Conservation (phyloP, 352 stramenopile genomes). For the Globisporangium uncinulatum region DNA sequence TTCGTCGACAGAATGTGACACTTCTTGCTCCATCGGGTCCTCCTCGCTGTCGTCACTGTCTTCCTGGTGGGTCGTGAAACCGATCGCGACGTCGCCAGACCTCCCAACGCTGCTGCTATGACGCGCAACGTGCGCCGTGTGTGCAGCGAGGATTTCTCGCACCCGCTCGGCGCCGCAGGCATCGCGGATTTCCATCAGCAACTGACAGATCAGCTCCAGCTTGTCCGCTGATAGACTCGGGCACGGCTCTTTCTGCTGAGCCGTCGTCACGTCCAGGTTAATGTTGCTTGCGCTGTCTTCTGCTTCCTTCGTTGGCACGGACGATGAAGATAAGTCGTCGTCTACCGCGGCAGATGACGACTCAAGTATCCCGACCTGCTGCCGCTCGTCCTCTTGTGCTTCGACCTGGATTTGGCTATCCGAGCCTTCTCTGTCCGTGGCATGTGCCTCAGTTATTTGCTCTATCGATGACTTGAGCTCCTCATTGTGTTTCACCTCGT, state of each 20-base stretch:
- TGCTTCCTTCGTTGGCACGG: too few relatives aligned
- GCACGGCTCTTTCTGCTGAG: neutral
- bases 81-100: neutral
- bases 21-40: too few relatives aligned
- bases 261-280: too few relatives aligned
- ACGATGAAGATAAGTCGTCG: too few relatives aligned
- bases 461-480: too few relatives aligned
- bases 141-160: slow-evolving; percentile 7
- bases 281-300: neutral
- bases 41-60: neutral
- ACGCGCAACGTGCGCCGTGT: neutral
- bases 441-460: neutral
- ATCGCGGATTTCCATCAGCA: slow-evolving; percentile 34
- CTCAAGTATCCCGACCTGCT: too few relatives aligned
- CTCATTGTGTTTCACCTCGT: neutral
- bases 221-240: slow-evolving; percentile 20
- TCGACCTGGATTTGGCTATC: too few relatives aligned
- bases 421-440: too few relatives aligned
- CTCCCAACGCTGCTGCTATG: neutral
- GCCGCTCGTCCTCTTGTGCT: too few relatives aligned
- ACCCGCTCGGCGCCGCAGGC: slow-evolving; percentile 10
- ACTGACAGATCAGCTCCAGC: slow-evolving; percentile 27
- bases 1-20: too few relatives aligned
- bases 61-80: too few relatives aligned
- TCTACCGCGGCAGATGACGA: too few relatives aligned